These are phyloP conservation scores for Pterula multifida DNA, from an alignment of 1,284 basidiomycete species.

Conservation along the genomic window DNA sequence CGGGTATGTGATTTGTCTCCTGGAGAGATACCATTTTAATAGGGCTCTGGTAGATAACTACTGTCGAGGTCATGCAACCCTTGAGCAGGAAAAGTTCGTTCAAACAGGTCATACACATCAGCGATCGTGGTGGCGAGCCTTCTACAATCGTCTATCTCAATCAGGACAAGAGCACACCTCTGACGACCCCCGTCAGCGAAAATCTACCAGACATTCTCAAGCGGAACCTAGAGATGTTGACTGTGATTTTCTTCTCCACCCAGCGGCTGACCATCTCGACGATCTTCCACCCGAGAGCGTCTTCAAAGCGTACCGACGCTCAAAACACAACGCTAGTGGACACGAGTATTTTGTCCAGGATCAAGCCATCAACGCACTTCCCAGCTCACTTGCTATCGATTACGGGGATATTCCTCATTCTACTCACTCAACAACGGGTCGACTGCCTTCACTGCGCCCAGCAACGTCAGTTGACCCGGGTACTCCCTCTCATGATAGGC, in stretches of 20 bases:
- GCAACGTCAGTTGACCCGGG: no score
- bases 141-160: constrained; percentile 42
- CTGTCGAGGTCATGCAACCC: no score
- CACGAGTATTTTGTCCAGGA: constrained; percentile 9
- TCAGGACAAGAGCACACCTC: constrained; percentile 20
- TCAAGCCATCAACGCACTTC: constrained; percentile 10
- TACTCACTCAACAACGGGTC: no score
- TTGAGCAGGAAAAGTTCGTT: background rate
- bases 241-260: constrained; percentile 12
- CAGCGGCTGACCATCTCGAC: constrained; percentile 23
- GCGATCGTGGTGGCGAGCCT: constrained; percentile 43
- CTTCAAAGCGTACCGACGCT: constrained; percentile 4
- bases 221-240: constrained; percentile 11
- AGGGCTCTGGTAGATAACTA: no score
- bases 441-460: no score
- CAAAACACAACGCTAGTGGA: constrained; percentile 19
- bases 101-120: constrained; percentile 13
- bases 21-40: no score
- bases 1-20: constrained; percentile 19
- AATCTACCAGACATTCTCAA: constrained; percentile 6
- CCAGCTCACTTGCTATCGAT: no score
- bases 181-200: constrained; percentile 10
- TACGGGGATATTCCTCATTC: no score
- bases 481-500: no score
- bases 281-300: constrained; percentile 29